Evolutionary conservation across 1,284 basidiomycete genomes (phyloP), one percentile per base, ranked within the genome.

Genomic region (Blastosporella zonata): DNA sequence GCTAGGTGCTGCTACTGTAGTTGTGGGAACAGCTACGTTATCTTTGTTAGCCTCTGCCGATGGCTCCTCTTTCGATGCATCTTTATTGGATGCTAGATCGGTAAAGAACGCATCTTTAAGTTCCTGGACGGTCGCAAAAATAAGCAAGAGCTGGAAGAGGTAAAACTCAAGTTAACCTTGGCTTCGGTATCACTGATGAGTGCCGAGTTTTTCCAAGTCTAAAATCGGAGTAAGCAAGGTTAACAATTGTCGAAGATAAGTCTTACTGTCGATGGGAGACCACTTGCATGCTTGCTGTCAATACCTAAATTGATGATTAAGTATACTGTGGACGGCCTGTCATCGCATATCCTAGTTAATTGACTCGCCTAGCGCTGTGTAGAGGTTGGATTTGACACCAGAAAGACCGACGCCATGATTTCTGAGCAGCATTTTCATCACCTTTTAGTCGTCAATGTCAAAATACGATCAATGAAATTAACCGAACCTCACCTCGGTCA

Each of bases 271-370:
- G 85, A 83, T 35, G 72, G 76, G 43, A 88, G 74, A 2, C 85
- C 82, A 62, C 83, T 86, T 1, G 80, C 62, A 59, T 88, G 86
- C 59, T 88, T 88, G 64, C 84, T 87, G 55, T 87, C 83, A 46
- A 88, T 66, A 3, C 82, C 84, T 84, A 28, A 20, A 28, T 8
- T 27, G 20, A 42, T 17, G 12, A 31, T 21, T 37, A 31, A 41
- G 17, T 40, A 35, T 35, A 48, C 1, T 29, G 15, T 39, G 15
- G 35, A 12, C 33, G 39, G 27, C 34, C 1, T 29, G 20, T 36
- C 42, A 10, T 41, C n/a, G 27, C 31, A 36, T 25, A 10, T 15
- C 15, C 12, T 13, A 34, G 5, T 27, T 27, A 6, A 27, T 27
- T 27, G 25, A 31, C 62, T 39, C 60, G 81, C 82, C 81, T 48